A percentile compares a stretch with the other conserved stretches of the same genome.
These are phyloP conservation scores for Leishmania guyanensis DNA, from an alignment of 208 protist genomes.

Conservation along the genomic window DNA sequence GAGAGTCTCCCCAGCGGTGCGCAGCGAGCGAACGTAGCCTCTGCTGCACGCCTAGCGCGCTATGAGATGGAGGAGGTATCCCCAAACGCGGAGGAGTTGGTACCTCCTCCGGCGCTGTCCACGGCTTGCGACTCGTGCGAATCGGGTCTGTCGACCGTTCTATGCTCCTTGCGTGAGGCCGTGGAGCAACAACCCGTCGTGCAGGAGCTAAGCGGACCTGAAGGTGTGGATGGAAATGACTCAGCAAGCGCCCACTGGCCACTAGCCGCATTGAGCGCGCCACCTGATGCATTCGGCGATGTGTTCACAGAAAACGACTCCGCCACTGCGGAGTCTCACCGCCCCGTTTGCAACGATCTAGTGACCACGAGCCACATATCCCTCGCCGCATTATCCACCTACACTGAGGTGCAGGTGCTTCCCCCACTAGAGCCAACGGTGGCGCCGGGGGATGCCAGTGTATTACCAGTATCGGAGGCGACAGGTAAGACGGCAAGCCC, in stretches of 20 bases:
- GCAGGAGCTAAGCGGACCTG: neutral
- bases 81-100: neutral
- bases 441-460: neutral
- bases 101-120: neutral
- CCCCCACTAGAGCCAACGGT: neutral
- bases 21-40: neutral
- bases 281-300: neutral
- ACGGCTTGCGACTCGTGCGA: conserved; percentile 12
- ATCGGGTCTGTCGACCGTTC: conserved; percentile 18
- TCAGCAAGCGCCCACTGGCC: neutral
- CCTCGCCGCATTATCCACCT: conserved; percentile 21
- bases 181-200: neutral
- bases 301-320: neutral
- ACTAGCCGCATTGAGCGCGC: neutral
- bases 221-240: neutral
- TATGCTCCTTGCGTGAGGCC: conserved; percentile 17
- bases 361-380: conserved; percentile 19
- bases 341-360: conserved; percentile 1
- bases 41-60: no score
- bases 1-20: neutral
- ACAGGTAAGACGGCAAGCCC: neutral
- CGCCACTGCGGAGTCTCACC: neutral
- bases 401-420: conserved; percentile 18
- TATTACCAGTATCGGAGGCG: neutral
- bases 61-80: neutral